These are phyloP conservation scores for Cladosporium velox DNA, from an alignment of 2,329 filamentous ascomycete genomes.

Conservation along the genomic window DNA sequence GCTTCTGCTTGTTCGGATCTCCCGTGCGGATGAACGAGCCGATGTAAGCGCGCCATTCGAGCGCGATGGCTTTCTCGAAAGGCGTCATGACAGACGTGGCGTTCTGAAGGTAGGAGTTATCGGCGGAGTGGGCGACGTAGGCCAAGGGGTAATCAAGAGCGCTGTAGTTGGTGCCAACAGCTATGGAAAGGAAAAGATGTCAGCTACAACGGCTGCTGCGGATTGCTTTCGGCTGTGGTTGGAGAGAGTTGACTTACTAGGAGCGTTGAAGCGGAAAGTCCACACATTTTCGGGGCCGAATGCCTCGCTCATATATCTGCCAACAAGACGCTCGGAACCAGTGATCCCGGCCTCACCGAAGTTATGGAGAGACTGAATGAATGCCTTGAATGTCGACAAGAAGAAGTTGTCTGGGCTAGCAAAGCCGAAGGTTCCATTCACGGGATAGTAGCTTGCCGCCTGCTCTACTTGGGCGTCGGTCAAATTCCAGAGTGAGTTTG, in stretches of 20 bases:
- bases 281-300: neutral
- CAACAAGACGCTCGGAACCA: conserved; percentile 1
- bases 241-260: neutral
- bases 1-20: conserved; percentile 9
- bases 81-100: conserved; percentile 3
- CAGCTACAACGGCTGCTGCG: neutral
- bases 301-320: neutral
- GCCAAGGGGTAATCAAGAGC: neutral
- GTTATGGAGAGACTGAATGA: conserved; percentile 3
- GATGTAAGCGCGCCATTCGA: conserved; percentile 15
- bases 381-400: conserved; percentile 10
- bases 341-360: conserved; percentile 14
- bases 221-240: no score
- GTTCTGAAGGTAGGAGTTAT: conserved; percentile 18
- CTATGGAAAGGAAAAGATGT: neutral
- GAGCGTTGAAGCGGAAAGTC: conserved; percentile 18
- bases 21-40: conserved; percentile 18
- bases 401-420: conserved; percentile 8
- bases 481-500: conserved; percentile 10
- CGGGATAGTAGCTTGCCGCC: conserved; percentile 3
- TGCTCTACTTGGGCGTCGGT: neutral
- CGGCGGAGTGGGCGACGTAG: conserved; percentile 15
- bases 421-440: conserved; percentile 12
- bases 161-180: conserved; percentile 15
- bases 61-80: conserved; percentile 14